phyloP scores from a whole-genome alignment of 2,329 filamentous ascomycete genomes.

The Apiospora rasikravindrae region DNA sequence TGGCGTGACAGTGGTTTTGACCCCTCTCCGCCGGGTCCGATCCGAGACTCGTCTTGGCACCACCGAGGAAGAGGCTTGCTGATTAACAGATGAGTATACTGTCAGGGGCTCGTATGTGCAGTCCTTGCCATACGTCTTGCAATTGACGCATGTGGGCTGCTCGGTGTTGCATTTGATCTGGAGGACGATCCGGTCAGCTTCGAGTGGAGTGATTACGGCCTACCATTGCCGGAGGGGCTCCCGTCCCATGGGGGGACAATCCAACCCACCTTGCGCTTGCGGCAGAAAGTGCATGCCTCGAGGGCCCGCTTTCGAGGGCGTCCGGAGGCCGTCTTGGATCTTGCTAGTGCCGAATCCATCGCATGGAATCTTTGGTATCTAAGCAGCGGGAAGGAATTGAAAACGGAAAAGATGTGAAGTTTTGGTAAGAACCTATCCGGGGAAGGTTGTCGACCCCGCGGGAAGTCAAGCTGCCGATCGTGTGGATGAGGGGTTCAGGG shows the following conservation, averaged over 20 bases:
- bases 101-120: slow-evolving; percentile 47
- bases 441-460: background rate
- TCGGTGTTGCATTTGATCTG: slow-evolving; percentile 57
- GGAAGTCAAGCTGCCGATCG: background rate
- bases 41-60: background rate
- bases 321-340: background rate
- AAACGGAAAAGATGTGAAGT: background rate
- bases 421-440: background rate
- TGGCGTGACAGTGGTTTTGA: slow-evolving; percentile 24
- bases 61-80: slow-evolving; percentile 17
- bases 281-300: slow-evolving; percentile 39
- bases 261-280: slow-evolving; percentile 37
- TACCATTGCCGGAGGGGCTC: background rate
- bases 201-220: background rate
- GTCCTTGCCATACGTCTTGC: slow-evolving; percentile 48
- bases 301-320: slow-evolving; percentile 28
- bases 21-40: background rate
- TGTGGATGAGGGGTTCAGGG: background rate
- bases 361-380: too few relatives aligned
- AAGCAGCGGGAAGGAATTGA: background rate
- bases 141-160: slow-evolving; percentile 51
- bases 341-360: background rate
- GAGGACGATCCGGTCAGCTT: background rate
- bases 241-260: too few relatives aligned
- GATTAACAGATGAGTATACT: background rate